Evolutionary conservation across 1,139 yeast genomes (phyloP).

Genomic region (Schwanniomyces etchellsii): DNA sequence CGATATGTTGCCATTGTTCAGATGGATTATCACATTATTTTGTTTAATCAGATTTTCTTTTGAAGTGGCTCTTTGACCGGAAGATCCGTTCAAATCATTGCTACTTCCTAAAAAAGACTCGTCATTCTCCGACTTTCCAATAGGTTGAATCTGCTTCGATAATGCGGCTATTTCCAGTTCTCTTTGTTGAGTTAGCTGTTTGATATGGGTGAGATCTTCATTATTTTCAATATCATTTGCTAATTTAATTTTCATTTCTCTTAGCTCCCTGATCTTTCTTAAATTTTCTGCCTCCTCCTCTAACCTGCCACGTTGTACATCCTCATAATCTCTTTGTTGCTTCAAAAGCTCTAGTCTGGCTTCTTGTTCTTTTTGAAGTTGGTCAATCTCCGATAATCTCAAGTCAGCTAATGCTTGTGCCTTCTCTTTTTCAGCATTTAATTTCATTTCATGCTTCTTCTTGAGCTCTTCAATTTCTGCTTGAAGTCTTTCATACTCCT

Average conservation of each 20-base stretch:
- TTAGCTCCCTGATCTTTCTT: slow-evolving; percentile 31
- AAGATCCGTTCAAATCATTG: slow-evolving; percentile 15
- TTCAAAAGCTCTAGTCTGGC: slow-evolving; percentile 24
- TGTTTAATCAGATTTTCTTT: slow-evolving; percentile 3
- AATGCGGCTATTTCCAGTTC: slow-evolving; percentile 32
- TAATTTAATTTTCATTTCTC: slow-evolving; percentile 33
- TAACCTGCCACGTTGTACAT: slow-evolving; percentile 29
- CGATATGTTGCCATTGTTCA: neutral
- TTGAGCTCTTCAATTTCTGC: slow-evolving; percentile 28
- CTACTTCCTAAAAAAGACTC: slow-evolving; percentile 19
- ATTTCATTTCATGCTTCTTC: slow-evolving; percentile 16
- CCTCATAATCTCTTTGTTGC: slow-evolving; percentile 30
- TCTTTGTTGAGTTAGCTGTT: slow-evolving; percentile 30
- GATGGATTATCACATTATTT: neutral
- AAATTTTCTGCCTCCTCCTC: slow-evolving; percentile 35
- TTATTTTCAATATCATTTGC: slow-evolving; percentile 21
- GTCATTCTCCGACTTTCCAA: slow-evolving; percentile 23
- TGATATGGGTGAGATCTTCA: slow-evolving; percentile 23
- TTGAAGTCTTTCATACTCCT: slow-evolving; percentile 20
- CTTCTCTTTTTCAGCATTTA: slow-evolving; percentile 22
- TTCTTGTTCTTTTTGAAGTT: slow-evolving; percentile 29
- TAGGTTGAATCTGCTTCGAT: slow-evolving; percentile 25
- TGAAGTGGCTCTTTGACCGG: slow-evolving; percentile 1
- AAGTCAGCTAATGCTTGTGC: slow-evolving; percentile 29
- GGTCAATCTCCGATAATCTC: slow-evolving; percentile 29